Conservation (phyloP, 345 rosid species). For the Passiflora organensis region DNA sequence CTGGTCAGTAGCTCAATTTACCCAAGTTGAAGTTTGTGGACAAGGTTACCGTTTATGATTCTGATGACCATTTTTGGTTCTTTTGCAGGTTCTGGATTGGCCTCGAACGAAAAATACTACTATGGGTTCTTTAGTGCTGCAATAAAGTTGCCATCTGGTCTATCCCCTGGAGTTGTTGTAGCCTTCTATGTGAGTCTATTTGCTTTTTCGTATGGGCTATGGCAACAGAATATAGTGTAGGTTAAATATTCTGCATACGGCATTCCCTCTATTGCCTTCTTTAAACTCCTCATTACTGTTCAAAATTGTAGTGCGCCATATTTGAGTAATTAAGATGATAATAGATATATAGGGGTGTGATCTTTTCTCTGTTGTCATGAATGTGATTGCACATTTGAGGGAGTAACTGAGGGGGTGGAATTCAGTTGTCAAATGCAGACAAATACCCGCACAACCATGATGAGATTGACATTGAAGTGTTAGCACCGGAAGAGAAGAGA, state of each 20-base stretch:
- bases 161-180: conserved; percentile 83
- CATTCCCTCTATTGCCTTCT: no score
- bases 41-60: background rate
- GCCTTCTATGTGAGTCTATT: conserved; percentile 96
- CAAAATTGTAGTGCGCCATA: no score
- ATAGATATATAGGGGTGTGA: no score
- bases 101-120: conserved; percentile 42
- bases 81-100: conserved; percentile 68
- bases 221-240: no score
- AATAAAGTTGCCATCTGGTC: conserved; percentile 76
- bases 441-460: conserved; percentile 68
- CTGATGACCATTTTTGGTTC: background rate
- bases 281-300: no score
- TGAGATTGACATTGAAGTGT: conserved; percentile 79
- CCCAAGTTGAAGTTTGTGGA: background rate
- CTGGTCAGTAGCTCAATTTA: conserved; percentile 34
- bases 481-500: conserved; percentile 82
- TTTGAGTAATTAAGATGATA: no score
- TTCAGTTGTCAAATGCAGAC: conserved; percentile 76
- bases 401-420: background rate
- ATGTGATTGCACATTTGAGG: no score
- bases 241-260: no score
- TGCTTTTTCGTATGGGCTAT: no score
- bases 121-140: conserved; percentile 90
- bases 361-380: no score